A percentile compares a stretch with the other conserved stretches of the same genome.
Conservation (phyloP, 202 grass and related monocot species). For the Zizania palustris region DNA sequence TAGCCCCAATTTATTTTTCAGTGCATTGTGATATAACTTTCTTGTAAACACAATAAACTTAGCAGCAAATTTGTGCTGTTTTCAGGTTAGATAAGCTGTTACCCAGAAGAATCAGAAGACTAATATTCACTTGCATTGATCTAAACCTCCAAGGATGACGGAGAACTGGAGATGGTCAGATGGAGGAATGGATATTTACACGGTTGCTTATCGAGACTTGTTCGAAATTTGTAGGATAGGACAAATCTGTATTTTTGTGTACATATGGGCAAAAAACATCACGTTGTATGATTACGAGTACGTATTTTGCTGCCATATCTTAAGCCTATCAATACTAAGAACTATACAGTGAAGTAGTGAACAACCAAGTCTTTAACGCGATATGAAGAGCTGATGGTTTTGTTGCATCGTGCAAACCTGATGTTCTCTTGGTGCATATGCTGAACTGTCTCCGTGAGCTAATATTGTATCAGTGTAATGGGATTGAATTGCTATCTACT, state of each 20-base stretch:
- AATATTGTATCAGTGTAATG: too few relatives aligned
- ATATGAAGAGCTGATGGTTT: too few relatives aligned
- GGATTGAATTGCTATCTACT: too few relatives aligned
- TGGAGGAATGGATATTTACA: neutral
- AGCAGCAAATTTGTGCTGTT: conserved; percentile 1
- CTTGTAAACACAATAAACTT: neutral
- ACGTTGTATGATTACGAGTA: neutral
- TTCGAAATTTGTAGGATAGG: neutral
- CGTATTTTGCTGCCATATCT: neutral
- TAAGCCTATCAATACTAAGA: neutral
- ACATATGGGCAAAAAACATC: neutral
- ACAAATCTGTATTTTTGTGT: neutral
- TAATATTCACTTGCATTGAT: conserved; percentile 4
- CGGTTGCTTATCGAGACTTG: neutral
- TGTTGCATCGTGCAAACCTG: too few relatives aligned
- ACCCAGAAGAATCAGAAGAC: neutral
- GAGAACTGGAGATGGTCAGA: conserved; percentile 23
- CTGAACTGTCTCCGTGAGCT: too few relatives aligned
- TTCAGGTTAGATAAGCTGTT: conserved; percentile 42
- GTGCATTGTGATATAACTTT: conserved; percentile 3
- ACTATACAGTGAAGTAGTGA: too few relatives aligned
- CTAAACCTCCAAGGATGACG: neutral
- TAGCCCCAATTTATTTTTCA: neutral
- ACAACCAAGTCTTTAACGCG: too few relatives aligned
- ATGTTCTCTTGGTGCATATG: too few relatives aligned